Base-by-base conservation (phyloP, 2,329 filamentous ascomycete genomes). In the Dothistroma pini region DNA sequence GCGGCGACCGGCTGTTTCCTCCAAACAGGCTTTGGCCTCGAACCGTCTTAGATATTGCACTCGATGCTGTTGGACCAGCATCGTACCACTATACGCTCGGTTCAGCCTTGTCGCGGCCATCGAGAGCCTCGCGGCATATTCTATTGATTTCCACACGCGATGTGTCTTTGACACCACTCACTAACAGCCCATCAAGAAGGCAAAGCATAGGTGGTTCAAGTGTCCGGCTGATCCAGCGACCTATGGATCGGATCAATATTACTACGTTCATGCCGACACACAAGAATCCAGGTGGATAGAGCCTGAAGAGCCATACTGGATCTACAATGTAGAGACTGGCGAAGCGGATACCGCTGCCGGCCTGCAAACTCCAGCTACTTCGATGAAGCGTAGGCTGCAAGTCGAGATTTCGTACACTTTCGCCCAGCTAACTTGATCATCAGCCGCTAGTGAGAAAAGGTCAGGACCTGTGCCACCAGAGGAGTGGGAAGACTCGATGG, bases 401-500 rank as follows among this genome's bases (percentile, higher is more conserved):
- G 34, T 16, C 10, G 22, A 32, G 51, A 53, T 35, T 9, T n/a
- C 8, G 4, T 53, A n/a, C 31, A 8, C 51, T 21, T 53, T 53
- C 51, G 51, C 31, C 34, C 11, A 31, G 51, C 51, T 53, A 35
- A 53, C 51, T 35, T 32, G 25, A 32, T 31, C 25, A 35, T 49
- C 56, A 31, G 34, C 59, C 57, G 10, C 57, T 63, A 54, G 55
- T 54, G 8, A 59, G 49, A 21, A 14, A 25, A 25, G 14, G 4
- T 38, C 49, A 35, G n/a, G 51, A 16, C 51, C 22, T 54, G 21
- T 38, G 44, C 59, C 54, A 25, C 51, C 31, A 21, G 51, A 48
- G 53, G 55, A 19, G 38, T 53, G 32, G 57, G 57, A 52, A 29
- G 54, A 32, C 64, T 62, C 51, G 38, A 73, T 57, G 61, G 92